Conservation (phyloP, 2,329 filamentous ascomycete species). For the Stagonosporopsis tanaceti region DNA sequence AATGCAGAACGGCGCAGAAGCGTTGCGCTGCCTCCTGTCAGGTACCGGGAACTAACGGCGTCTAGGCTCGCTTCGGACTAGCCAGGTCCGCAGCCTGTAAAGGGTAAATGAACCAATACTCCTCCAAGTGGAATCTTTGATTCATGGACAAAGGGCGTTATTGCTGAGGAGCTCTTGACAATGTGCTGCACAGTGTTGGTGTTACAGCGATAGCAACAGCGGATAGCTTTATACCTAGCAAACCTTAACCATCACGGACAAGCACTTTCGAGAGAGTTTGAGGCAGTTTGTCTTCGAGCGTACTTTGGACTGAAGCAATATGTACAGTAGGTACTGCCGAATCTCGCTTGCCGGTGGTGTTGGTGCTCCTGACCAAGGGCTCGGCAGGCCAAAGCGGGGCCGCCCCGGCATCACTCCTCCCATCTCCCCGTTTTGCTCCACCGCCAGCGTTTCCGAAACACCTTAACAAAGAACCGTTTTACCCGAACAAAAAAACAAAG, state of each 20-base stretch:
- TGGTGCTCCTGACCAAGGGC: too few species aligned
- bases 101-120: background rate
- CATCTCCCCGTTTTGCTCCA: conserved; percentile 6
- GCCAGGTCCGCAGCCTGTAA: conserved; percentile 2
- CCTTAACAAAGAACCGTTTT: conserved; percentile 8
- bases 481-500: background rate
- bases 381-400: background rate
- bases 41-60: conserved; percentile 10
- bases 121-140: background rate
- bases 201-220: background rate
- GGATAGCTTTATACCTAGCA: background rate
- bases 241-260: background rate
- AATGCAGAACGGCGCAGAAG: conserved; percentile 9
- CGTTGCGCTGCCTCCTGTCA: conserved; percentile 3
- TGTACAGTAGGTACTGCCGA: background rate
- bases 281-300: background rate
- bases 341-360: conserved; percentile 1
- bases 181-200: too few species aligned
- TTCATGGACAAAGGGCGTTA: background rate
- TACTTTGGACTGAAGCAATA: background rate
- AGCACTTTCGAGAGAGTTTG: conserved; percentile 17
- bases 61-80: background rate
- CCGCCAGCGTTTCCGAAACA: conserved; percentile 15
- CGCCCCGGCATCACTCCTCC: conserved; percentile 18
- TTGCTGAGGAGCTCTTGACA: background rate